phyloP scores from a whole-genome alignment of 495 filamentous ascomycete genomes.

The Collariella sp. region DNA sequence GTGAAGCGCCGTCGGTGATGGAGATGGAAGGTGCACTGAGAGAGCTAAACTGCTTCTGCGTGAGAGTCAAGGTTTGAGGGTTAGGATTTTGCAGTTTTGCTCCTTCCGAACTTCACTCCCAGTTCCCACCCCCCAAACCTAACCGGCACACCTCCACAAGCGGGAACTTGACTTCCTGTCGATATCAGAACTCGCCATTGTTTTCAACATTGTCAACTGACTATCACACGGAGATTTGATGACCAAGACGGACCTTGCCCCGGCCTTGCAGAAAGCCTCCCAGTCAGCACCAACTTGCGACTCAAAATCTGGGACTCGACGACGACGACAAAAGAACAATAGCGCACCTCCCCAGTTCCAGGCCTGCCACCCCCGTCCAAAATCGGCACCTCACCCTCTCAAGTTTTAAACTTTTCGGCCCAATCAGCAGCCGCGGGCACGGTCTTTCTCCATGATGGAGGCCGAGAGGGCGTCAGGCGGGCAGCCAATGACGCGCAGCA shows the following conservation, averaged over 20 bases:
- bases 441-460: constrained; percentile 23
- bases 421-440: constrained; percentile 19
- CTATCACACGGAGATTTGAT: constrained; percentile 3
- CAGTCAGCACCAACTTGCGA: not conserved
- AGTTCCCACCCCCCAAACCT: no score
- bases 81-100: no score
- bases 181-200: no score
- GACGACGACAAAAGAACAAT: not conserved
- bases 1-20: no score
- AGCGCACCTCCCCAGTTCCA: constrained; percentile 1
- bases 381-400: constrained; percentile 20
- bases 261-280: constrained; percentile 3
- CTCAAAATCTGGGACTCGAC: constrained; percentile 1
- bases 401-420: constrained; percentile 12
- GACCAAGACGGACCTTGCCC: not conserved
- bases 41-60: no score
- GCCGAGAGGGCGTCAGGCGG: constrained; percentile 23
- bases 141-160: no score
- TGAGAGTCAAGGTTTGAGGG: no score
- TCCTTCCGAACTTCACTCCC: no score
- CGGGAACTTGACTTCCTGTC: no score
- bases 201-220: not conserved
- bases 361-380: constrained; percentile 3
- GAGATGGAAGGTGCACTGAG: no score
- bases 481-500: constrained; percentile 31